Conservation (phyloP, 805 yeast genomes). For the Yueomyces sp. region DNA sequence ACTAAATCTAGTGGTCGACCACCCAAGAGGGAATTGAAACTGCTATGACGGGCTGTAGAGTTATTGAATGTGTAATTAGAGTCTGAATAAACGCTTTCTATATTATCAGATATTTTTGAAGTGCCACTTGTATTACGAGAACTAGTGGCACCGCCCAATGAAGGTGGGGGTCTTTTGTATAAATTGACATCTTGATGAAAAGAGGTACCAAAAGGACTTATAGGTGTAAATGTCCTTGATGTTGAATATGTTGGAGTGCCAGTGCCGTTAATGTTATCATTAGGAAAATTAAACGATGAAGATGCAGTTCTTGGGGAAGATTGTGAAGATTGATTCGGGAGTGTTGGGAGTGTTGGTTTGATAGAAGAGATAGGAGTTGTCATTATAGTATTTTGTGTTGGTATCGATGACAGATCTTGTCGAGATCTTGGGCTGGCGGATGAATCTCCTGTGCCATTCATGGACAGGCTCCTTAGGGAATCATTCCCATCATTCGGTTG, state of each 20-base stretch:
- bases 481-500: too few species aligned
- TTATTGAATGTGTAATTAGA: constrained; percentile 23
- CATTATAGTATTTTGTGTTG: too few species aligned
- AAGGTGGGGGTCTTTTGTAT: constrained; percentile 11
- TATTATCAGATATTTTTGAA: constrained; percentile 18
- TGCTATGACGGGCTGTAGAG: constrained; percentile 18
- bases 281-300: too few species aligned
- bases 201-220: not conserved
- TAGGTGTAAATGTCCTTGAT: not conserved
- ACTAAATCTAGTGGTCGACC: constrained; percentile 21
- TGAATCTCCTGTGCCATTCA: too few species aligned
- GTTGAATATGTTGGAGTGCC: not conserved
- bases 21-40: constrained; percentile 21
- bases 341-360: not conserved
- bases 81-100: constrained; percentile 22
- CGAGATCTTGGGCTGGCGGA: too few species aligned
- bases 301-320: too few species aligned
- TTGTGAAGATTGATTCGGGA: not conserved
- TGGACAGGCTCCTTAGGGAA: too few species aligned
- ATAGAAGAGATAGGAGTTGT: not conserved
- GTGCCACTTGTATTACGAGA: constrained; percentile 13
- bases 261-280: too few species aligned
- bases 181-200: constrained; percentile 1
- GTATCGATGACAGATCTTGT: too few species aligned
- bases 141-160: constrained; percentile 3